Conservation (phyloP, 140 eudicot species). For the Flaveria floridana region DNA sequence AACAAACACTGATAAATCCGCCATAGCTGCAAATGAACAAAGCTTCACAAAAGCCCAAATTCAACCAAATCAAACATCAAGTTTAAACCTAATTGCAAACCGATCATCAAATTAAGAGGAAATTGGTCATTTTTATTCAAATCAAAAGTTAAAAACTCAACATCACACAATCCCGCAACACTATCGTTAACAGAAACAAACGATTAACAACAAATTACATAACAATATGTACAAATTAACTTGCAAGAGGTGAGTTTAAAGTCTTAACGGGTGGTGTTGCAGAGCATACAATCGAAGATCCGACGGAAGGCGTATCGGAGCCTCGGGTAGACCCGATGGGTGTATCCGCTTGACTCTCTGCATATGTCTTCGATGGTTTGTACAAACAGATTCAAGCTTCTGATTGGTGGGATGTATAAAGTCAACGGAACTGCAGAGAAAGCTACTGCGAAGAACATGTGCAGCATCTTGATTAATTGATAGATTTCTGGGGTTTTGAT, state of each 20-base stretch:
- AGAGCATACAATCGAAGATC: slow-evolving; percentile 52
- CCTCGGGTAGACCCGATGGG: slow-evolving; percentile 49
- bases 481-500: background rate
- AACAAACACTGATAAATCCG: background rate
- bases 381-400: slow-evolving; percentile 64
- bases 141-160: slow-evolving; percentile 12
- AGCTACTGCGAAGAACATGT: slow-evolving; percentile 71
- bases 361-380: slow-evolving; percentile 63
- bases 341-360: slow-evolving; percentile 54
- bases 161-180: slow-evolving; percentile 33
- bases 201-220: slow-evolving; percentile 12
- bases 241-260: background rate
- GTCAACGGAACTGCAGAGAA: slow-evolving; percentile 84
- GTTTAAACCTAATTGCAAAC: background rate
- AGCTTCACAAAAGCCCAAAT: background rate
- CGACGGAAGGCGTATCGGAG: slow-evolving; percentile 52
- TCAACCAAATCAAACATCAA: background rate
- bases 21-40: background rate
- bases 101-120: background rate
- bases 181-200: slow-evolving; percentile 23
- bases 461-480: slow-evolving; percentile 48
- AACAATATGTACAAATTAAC: slow-evolving; percentile 7
- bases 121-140: background rate
- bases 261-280: slow-evolving; percentile 19
- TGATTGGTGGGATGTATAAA: slow-evolving; percentile 67